phyloP scores from a whole-genome alignment of 805 yeast genomes.

The Wickerhamomyces pijperi region DNA sequence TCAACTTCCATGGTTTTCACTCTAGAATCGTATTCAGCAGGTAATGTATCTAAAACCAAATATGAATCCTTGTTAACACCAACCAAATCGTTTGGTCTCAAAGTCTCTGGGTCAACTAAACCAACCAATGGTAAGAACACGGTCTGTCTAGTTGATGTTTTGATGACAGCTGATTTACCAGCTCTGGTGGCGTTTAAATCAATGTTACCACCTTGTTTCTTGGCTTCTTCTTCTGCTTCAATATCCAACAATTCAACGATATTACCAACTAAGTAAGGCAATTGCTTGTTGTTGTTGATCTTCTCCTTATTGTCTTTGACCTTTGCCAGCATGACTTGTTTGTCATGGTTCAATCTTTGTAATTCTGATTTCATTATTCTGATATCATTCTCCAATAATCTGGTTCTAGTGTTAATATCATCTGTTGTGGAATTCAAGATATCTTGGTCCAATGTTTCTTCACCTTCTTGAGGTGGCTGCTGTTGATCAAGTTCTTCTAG shows the following conservation, averaged over 20 bases:
- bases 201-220: slow-evolving; percentile 84
- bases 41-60: slow-evolving; percentile 83
- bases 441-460: slow-evolving; percentile 57
- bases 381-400: slow-evolving; percentile 86
- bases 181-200: slow-evolving; percentile 84
- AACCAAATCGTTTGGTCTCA: slow-evolving; percentile 94
- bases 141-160: slow-evolving; percentile 95
- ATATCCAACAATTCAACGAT: slow-evolving; percentile 90
- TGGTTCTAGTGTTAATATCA: slow-evolving; percentile 78
- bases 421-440: slow-evolving; percentile 66
- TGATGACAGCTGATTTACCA: slow-evolving; percentile 97
- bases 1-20: slow-evolving; percentile 99
- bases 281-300: slow-evolving; percentile 87
- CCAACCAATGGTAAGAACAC: slow-evolving; percentile 94
- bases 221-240: slow-evolving; percentile 73
- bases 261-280: slow-evolving; percentile 93
- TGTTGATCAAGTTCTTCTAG: slow-evolving; percentile 67
- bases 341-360: slow-evolving; percentile 85
- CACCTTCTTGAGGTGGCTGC: slow-evolving; percentile 22
- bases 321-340: slow-evolving; percentile 83
- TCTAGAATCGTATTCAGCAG: slow-evolving; percentile 94
- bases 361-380: slow-evolving; percentile 88
- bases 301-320: slow-evolving; percentile 94
- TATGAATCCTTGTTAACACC: slow-evolving; percentile 98
- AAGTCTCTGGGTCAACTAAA: slow-evolving; percentile 78